phyloP scores from a whole-genome alignment of 1,284 basidiomycete genomes.

The Ustilago tritici region DNA sequence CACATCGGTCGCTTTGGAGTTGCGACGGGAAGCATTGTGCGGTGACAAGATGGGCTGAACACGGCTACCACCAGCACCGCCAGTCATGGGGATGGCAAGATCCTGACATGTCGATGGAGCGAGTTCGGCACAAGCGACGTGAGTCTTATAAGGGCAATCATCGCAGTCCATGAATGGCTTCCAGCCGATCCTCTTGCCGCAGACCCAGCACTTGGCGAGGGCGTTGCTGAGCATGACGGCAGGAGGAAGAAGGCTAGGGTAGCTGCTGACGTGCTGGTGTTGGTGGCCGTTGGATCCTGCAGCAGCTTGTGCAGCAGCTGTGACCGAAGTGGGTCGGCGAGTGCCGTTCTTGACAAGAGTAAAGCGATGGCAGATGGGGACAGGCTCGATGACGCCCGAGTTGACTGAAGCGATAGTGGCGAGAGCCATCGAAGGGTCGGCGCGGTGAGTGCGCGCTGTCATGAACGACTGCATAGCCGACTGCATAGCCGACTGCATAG shows the following conservation, averaged over 20 bases:
- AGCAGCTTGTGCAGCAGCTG: conserved; percentile 40
- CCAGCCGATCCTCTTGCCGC: conserved; percentile 62
- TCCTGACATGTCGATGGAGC: conserved; percentile 64
- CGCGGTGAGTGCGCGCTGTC: conserved; percentile 54
- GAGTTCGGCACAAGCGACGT: conserved; percentile 61
- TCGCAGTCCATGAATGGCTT: conserved; percentile 67
- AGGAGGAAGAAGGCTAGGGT: conserved; percentile 57
- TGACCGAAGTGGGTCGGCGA: conserved; percentile 44
- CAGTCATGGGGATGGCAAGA: conserved; percentile 39
- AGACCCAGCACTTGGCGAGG: conserved; percentile 64
- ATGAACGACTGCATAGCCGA: conserved; percentile 52
- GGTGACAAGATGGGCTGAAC: conserved; percentile 42
- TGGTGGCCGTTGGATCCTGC: conserved; percentile 20
- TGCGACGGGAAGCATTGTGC: conserved; percentile 39
- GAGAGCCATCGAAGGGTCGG: conserved; percentile 55
- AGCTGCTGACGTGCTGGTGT: conserved; percentile 25
- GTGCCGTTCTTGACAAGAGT: conserved; percentile 66
- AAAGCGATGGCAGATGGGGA: conserved; percentile 60
- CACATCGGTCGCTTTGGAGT: conserved; percentile 39
- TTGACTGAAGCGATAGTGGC: conserved; percentile 58
- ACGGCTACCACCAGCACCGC: conserved; percentile 18
- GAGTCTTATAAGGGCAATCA: conserved; percentile 66
- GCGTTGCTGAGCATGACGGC: conserved; percentile 65
- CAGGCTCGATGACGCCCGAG: conserved; percentile 33
- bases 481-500: conserved; percentile 39